A percentile compares a stretch with the other conserved stretches of the same genome.
phyloP scores from a whole-genome alignment of 1,139 yeast genomes.

The Kurtzmaniella natalensis region DNA sequence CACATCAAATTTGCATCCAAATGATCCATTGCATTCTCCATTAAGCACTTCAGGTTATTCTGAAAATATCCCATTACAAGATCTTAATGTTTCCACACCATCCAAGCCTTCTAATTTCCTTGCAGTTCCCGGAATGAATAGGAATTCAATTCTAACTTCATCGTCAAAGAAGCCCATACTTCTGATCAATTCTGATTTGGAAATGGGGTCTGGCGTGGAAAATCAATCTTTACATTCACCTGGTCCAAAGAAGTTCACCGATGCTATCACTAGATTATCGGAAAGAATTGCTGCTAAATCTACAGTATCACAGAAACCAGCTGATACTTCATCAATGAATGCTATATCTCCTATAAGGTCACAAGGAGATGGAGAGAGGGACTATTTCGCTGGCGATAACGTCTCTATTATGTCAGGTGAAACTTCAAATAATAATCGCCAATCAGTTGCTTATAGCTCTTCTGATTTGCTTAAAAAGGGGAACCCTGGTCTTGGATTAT shows the following conservation, averaged over 20 bases:
- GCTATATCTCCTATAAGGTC: neutral
- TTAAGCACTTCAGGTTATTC: conserved; percentile 11
- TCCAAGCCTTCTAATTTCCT: conserved; percentile 4
- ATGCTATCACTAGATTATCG: conserved; percentile 31
- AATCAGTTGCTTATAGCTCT: no score
- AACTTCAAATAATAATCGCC: neutral
- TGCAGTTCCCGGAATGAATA: conserved; percentile 5
- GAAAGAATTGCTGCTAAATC: conserved; percentile 36
- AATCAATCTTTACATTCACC: conserved; percentile 13
- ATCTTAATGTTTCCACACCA: conserved; percentile 4
- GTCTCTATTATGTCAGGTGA: neutral
- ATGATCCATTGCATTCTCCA: neutral
- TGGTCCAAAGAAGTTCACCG: conserved; percentile 21
- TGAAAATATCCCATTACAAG: conserved; percentile 20
- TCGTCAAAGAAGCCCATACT: neutral
- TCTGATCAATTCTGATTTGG: conserved; percentile 9
- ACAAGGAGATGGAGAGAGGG: neutral
- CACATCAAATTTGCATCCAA: neutral
- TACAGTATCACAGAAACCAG: neutral
- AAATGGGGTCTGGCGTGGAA: conserved; percentile 11
- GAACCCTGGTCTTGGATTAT: neutral
- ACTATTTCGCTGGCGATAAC: neutral
- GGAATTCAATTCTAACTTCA: no score
- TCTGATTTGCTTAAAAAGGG: neutral
- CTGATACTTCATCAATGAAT: neutral